Evolutionary conservation across 1,139 yeast genomes (phyloP).

Genomic region (Zhuliangozyma parablackwelliae): DNA sequence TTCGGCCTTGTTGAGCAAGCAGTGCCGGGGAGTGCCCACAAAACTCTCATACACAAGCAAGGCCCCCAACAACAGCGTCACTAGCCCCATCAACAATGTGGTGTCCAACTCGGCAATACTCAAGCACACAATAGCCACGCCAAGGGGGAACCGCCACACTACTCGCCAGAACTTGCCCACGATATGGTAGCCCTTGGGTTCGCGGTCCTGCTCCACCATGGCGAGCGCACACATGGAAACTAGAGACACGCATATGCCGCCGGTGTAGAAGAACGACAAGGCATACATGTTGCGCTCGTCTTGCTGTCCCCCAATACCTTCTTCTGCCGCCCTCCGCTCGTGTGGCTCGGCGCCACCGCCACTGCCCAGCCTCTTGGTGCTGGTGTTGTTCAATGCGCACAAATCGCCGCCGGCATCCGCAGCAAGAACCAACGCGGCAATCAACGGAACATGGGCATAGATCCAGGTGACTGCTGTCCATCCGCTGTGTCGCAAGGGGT

Average conservation of each 20-base stretch:
- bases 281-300: constrained; percentile 30
- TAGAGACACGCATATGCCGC: constrained; percentile 43
- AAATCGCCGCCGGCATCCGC: constrained; percentile 64
- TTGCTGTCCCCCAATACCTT: constrained; percentile 10
- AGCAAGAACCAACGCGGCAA: constrained; percentile 48
- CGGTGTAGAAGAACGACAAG: constrained; percentile 45
- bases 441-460: constrained; percentile 49
- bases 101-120: constrained; percentile 43
- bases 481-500: constrained; percentile 51
- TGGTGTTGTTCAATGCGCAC: constrained; percentile 16
- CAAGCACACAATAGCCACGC: constrained; percentile 35
- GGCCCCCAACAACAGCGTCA: constrained; percentile 27
- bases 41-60: constrained; percentile 35
- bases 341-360: constrained; percentile 2
- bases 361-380: constrained; percentile 3
- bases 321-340: constrained; percentile 5
- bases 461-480: constrained; percentile 46
- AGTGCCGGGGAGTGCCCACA: constrained; percentile 22
- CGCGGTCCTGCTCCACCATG: constrained; percentile 34
- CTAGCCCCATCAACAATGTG: constrained; percentile 42
- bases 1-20: no score
- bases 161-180: constrained; percentile 37
- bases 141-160: constrained; percentile 36
- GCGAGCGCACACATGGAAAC: constrained; percentile 33
- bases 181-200: constrained; percentile 25